Conservation (phyloP, 2,329 filamentous ascomycete species). For the Pseudogymnoascus sp. region DNA sequence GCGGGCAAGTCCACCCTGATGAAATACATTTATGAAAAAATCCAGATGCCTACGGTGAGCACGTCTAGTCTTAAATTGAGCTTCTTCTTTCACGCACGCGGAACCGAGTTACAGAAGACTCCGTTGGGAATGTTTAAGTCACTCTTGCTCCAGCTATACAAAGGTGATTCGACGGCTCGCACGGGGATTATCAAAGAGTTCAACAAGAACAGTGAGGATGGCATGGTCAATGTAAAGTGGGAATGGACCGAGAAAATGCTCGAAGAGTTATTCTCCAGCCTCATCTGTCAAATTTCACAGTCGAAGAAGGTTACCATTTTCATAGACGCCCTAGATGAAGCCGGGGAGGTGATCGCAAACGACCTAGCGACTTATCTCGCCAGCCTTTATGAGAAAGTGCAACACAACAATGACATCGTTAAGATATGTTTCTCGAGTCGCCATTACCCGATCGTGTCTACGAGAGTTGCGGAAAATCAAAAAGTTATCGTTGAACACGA, state of each 20-base stretch:
- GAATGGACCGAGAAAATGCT: constrained; percentile 21
- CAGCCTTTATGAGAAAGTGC: constrained; percentile 18
- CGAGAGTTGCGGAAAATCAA: not conserved
- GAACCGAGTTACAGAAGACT: not conserved
- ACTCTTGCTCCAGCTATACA: not conserved
- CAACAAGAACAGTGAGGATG: not conserved
- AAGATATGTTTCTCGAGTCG: constrained; percentile 28
- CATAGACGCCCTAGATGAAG: constrained; percentile 27
- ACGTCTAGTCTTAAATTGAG: not conserved
- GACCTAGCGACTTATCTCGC: constrained; percentile 23
- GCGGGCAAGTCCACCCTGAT: constrained; percentile 19
- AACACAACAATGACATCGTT: constrained; percentile 15
- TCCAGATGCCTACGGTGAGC: constrained; percentile 23
- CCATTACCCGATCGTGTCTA: constrained; percentile 22
- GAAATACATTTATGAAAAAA: constrained; percentile 1
- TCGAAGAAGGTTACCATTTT: constrained; percentile 14
- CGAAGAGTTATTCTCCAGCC: constrained; percentile 23
- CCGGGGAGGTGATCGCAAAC: constrained; percentile 15
- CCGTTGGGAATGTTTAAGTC: not conserved
- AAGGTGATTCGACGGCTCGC: not conserved
- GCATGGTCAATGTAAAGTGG: not conserved
- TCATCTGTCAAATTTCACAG: constrained; percentile 16
- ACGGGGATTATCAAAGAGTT: not conserved
- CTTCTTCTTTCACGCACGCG: constrained; percentile 14
- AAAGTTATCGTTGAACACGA: not conserved